A percentile compares a stretch with the other conserved stretches of the same genome.
phyloP scores from a whole-genome alignment of 106 monocot species.

The Dendrobium huoshanense region DNA sequence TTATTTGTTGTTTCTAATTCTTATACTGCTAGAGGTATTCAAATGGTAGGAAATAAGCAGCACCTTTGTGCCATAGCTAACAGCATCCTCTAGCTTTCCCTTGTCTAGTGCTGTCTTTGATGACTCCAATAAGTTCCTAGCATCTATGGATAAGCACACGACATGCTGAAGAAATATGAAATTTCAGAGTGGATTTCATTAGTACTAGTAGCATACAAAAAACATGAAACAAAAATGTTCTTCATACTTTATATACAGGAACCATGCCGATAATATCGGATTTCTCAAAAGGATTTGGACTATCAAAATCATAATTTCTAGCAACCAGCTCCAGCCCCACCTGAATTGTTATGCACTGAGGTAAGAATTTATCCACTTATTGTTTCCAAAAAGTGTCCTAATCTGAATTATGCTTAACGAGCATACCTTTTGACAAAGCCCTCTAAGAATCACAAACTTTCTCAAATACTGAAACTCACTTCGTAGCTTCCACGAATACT shows the following conservation, averaged over 20 bases:
- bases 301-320: slow-evolving; percentile 75
- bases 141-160: slow-evolving; percentile 72
- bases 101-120: slow-evolving; percentile 85
- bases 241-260: slow-evolving; percentile 78
- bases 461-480: slow-evolving; percentile 73
- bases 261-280: slow-evolving; percentile 74
- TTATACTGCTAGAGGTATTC: neutral
- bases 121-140: slow-evolving; percentile 78
- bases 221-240: neutral
- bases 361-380: neutral
- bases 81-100: slow-evolving; percentile 94
- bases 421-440: slow-evolving; percentile 74
- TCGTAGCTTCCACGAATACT: slow-evolving; percentile 60
- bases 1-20: neutral
- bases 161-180: slow-evolving; percentile 49
- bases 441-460: slow-evolving; percentile 68
- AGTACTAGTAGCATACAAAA: slow-evolving; percentile 1
- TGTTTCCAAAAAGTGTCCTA: neutral
- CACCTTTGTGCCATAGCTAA: slow-evolving; percentile 79
- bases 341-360: slow-evolving; percentile 20
- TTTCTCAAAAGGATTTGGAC: slow-evolving; percentile 62
- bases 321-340: slow-evolving; percentile 75
- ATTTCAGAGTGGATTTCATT: neutral
- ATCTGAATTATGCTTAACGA: neutral
- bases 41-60: neutral